A percentile compares a stretch with the other conserved stretches of the same genome.
These are phyloP conservation scores for Articulospora tetracladia DNA, from an alignment of 495 filamentous ascomycete genomes.

Conservation along the genomic window DNA sequence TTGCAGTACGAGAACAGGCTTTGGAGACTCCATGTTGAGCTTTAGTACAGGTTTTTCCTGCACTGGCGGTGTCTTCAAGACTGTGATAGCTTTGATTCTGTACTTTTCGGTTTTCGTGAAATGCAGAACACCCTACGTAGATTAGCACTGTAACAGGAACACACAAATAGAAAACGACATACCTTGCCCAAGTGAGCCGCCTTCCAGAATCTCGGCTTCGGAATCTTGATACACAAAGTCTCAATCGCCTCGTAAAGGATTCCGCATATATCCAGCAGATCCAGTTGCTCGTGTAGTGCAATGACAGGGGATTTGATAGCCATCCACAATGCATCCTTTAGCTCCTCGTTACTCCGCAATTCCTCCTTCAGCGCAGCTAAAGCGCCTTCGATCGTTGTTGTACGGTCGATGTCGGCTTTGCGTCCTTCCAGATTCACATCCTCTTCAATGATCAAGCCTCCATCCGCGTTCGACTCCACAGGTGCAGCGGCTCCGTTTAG, in stretches of 20 bases:
- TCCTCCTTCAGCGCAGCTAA: slow-evolving; percentile 71
- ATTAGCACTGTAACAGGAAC: slow-evolving; percentile 12
- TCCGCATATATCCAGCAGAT: slow-evolving; percentile 71
- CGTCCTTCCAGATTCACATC: slow-evolving; percentile 50
- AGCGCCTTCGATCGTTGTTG: slow-evolving; percentile 72
- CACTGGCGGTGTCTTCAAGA: slow-evolving; percentile 2
- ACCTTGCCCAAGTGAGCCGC: slow-evolving; percentile 60
- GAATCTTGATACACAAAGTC: slow-evolving; percentile 57
- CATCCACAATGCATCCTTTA: slow-evolving; percentile 73
- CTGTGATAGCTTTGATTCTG: slow-evolving; percentile 11
- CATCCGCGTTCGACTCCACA: slow-evolving; percentile 30
- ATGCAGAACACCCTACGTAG: slow-evolving; percentile 26
- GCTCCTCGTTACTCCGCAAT: slow-evolving; percentile 51
- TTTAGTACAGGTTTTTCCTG: neutral
- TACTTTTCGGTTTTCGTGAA: slow-evolving; percentile 28
- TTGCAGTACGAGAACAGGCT: neutral
- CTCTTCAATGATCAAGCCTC: slow-evolving; percentile 77
- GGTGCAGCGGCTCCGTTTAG: slow-evolving; percentile 11
- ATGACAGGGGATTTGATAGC: slow-evolving; percentile 67
- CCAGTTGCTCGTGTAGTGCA: slow-evolving; percentile 66
- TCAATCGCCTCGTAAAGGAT: slow-evolving; percentile 67
- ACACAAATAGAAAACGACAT: slow-evolving; percentile 18
- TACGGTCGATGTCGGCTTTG: slow-evolving; percentile 66
- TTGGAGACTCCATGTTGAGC: neutral
- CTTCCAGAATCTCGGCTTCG: slow-evolving; percentile 69